phyloP scores from a whole-genome alignment of 2,329 filamentous ascomycete genomes.

The Karstenula rhodostoma region DNA sequence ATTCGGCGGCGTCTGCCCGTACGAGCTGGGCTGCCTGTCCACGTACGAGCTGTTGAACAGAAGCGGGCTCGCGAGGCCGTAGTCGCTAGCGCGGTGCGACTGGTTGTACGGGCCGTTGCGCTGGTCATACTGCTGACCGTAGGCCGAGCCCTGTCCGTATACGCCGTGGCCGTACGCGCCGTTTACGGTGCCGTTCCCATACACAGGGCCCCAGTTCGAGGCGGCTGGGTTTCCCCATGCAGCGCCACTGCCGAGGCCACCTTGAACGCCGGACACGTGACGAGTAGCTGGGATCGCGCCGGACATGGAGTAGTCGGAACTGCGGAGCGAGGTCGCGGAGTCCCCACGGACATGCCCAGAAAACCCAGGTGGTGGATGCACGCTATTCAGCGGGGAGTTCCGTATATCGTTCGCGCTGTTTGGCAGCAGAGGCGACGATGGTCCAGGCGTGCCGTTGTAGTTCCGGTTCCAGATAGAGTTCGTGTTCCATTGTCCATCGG shows the following conservation, averaged over 20 bases:
- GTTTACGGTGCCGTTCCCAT: conserved; percentile 25
- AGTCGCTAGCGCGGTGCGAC: conserved; percentile 27
- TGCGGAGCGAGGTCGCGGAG: conserved; percentile 53
- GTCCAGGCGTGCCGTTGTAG: conserved; percentile 40
- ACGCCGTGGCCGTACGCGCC: conserved; percentile 14
- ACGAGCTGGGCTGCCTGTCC: conserved; percentile 39
- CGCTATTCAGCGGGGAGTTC: conserved; percentile 43
- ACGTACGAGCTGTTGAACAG: conserved; percentile 53
- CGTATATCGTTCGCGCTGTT: conserved; percentile 32
- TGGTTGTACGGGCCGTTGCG: conserved; percentile 28
- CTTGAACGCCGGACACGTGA: conserved; percentile 32
- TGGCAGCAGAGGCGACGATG: conserved; percentile 38
- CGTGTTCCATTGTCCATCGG: conserved; percentile 45
- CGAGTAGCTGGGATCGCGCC: conserved; percentile 26
- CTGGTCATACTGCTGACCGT: conserved; percentile 22
- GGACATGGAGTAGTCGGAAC: conserved; percentile 34
- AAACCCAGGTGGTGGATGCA: conserved; percentile 39
- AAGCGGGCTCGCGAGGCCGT: conserved; percentile 50
- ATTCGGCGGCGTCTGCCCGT: conserved; percentile 47
- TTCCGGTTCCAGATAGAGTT: conserved; percentile 49
- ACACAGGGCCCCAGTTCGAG: conserved; percentile 36
- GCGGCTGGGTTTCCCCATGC: conserved; percentile 42
- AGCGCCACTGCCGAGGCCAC: conserved; percentile 41
- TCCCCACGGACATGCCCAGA: conserved; percentile 54
- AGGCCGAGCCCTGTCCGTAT: conserved; percentile 24